These are phyloP conservation scores for Phyllosticta paracitricarpa DNA, from an alignment of 2,329 filamentous ascomycete genomes.

Conservation along the genomic window DNA sequence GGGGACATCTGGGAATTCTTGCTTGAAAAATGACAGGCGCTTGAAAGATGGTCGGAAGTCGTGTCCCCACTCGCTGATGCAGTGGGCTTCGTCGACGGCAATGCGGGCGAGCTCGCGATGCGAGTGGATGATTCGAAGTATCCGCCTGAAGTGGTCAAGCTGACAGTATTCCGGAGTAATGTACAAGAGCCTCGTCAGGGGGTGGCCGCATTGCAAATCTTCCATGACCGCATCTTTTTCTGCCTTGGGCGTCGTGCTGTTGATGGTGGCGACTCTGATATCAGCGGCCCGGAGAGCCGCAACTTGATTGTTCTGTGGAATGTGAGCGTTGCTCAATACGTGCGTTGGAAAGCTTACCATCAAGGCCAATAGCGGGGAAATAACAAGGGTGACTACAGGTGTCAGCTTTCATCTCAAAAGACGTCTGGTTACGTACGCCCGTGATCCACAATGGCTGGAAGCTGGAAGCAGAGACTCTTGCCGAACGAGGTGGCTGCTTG, in stretches of 20 bases:
- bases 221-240: conserved; percentile 62
- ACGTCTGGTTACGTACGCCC: conserved; percentile 52
- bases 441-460: conserved; percentile 77
- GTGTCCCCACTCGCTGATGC: conserved; percentile 96
- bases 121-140: conserved; percentile 61
- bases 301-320: conserved; percentile 74
- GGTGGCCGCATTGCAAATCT: conserved; percentile 82
- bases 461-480: conserved; percentile 86
- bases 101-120: conserved; percentile 81
- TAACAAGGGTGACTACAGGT: conserved; percentile 67
- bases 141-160: conserved; percentile 63
- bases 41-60: conserved; percentile 94
- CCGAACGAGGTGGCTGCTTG: conserved; percentile 88
- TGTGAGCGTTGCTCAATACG: conserved; percentile 8
- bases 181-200: conserved; percentile 72
- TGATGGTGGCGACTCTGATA: conserved; percentile 75
- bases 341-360: conserved; percentile 52
- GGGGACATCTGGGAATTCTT: conserved; percentile 71
- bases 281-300: conserved; percentile 63
- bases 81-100: conserved; percentile 90
- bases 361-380: conserved; percentile 78
- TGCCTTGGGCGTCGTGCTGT: conserved; percentile 61
- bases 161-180: conserved; percentile 88
- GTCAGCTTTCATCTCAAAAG: conserved; percentile 12
- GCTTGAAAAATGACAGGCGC: conserved; percentile 73